These are phyloP conservation scores for Sextonia rubra DNA, from an alignment of 164 flowering plant genomes.

Conservation along the genomic window DNA sequence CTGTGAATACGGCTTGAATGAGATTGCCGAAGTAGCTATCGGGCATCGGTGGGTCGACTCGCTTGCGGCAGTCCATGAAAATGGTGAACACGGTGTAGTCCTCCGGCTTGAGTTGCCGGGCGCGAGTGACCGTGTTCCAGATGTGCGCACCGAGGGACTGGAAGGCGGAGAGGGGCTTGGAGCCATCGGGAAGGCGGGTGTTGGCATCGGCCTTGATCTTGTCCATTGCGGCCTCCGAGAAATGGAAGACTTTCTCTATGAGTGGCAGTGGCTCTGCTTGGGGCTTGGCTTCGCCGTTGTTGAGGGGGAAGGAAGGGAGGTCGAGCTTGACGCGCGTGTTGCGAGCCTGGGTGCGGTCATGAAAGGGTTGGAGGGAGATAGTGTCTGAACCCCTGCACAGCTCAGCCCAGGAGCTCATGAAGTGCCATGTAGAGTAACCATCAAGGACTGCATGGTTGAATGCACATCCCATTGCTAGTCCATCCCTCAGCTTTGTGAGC, in stretches of 20 bases:
- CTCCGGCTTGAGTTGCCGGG: slow-evolving; percentile 66
- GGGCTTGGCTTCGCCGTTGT: slow-evolving; percentile 21
- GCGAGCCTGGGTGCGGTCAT: slow-evolving; percentile 72
- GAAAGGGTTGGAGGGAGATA: slow-evolving; percentile 62
- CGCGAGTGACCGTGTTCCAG: slow-evolving; percentile 72
- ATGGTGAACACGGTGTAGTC: slow-evolving; percentile 78
- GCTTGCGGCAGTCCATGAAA: slow-evolving; percentile 79
- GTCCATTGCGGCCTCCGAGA: slow-evolving; percentile 61
- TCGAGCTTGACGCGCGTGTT: slow-evolving; percentile 80
- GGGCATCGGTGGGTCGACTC: slow-evolving; percentile 86
- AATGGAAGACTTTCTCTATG: slow-evolving; percentile 69
- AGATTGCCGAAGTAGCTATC: slow-evolving; percentile 81
- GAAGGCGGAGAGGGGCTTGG: slow-evolving; percentile 68
- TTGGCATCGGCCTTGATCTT: slow-evolving; percentile 63
- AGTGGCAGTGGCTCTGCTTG: slow-evolving; percentile 39
- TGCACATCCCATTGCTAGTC: slow-evolving; percentile 81
- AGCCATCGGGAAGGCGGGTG: slow-evolving; percentile 23
- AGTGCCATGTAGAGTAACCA: slow-evolving; percentile 94
- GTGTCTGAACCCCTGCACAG: slow-evolving; percentile 47
- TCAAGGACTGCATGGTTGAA: slow-evolving; percentile 93
- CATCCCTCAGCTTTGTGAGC: slow-evolving; percentile 86
- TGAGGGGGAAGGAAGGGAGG: slow-evolving; percentile 35
- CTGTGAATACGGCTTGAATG: slow-evolving; percentile 90
- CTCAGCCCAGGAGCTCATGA: slow-evolving; percentile 95
- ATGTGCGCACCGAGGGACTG: slow-evolving; percentile 70